A percentile compares a stretch with the other conserved stretches of the same genome.
Conservation (phyloP, 2,329 filamentous ascomycete genomes). For the Aspergillus fumigatus region DNA sequence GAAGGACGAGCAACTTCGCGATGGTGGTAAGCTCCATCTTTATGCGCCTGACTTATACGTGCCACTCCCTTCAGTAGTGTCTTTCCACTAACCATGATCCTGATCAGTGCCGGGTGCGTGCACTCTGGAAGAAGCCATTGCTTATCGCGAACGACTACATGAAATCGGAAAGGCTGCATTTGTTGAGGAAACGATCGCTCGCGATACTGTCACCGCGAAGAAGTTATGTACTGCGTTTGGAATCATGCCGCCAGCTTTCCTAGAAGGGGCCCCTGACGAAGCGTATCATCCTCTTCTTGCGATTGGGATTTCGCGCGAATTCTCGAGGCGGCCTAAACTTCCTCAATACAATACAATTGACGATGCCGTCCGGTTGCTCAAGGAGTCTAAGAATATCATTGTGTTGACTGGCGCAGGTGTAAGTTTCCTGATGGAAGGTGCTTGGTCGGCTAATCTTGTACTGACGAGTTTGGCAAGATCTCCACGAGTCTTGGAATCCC, state of each 20-base stretch:
- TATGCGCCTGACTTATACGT: conserved; percentile 13
- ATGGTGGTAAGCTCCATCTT: conserved; percentile 41
- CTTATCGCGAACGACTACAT: conserved; percentile 67
- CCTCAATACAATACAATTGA: conserved; percentile 76
- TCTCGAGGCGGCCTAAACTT: conserved; percentile 77
- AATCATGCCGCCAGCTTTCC: conserved; percentile 66
- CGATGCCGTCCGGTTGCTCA: conserved; percentile 75
- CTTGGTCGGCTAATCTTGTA: not conserved
- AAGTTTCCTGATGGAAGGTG: conserved; percentile 18
- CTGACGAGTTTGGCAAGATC: conserved; percentile 48
- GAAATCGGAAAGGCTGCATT: conserved; percentile 74
- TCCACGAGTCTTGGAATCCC: conserved; percentile 95
- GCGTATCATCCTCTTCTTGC: conserved; percentile 71
- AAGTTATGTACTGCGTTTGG: conserved; percentile 85
- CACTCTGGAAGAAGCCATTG: conserved; percentile 63
- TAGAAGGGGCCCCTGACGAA: conserved; percentile 69
- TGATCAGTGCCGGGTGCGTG: conserved; percentile 50
- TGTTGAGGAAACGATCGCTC: conserved; percentile 65
- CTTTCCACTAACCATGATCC: conserved; percentile 1
- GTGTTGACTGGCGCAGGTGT: conserved; percentile 87
- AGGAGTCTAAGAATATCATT: conserved; percentile 74
- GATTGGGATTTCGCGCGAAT: conserved; percentile 72
- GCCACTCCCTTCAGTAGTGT: not conserved
- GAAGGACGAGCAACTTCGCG: conserved; percentile 47
- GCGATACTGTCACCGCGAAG: conserved; percentile 67